These are phyloP conservation scores for Berkeleyomyces basicola DNA, from an alignment of 2,329 filamentous ascomycete species.

Conservation along the genomic window DNA sequence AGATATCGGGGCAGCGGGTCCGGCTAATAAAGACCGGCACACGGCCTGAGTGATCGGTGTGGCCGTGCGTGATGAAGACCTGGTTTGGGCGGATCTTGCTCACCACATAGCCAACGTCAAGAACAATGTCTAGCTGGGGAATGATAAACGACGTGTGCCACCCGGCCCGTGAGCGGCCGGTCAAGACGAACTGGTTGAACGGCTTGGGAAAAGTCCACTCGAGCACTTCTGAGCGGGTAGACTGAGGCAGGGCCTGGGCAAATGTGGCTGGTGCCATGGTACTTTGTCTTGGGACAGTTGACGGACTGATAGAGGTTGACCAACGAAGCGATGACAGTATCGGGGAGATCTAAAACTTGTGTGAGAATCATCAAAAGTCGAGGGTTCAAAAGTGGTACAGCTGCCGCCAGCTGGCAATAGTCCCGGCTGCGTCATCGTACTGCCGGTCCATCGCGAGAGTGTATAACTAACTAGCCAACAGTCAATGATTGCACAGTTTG, in stretches of 20 bases:
- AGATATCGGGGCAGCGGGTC: slow-evolving; percentile 30
- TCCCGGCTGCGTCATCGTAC: too few species aligned
- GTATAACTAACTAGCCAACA: background rate
- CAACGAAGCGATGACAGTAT: background rate
- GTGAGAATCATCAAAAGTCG: too few species aligned
- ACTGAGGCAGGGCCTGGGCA: slow-evolving; percentile 28
- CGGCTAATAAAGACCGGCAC: slow-evolving; percentile 28
- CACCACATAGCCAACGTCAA: slow-evolving; percentile 31
- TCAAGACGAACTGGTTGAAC: slow-evolving; percentile 26
- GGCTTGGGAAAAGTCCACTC: slow-evolving; percentile 31
- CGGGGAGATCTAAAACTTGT: slow-evolving; percentile 8
- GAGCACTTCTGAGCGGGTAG: slow-evolving; percentile 27
- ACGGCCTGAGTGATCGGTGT: slow-evolving; percentile 30
- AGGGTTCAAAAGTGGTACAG: background rate
- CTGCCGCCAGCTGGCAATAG: background rate
- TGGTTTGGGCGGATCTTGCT: slow-evolving; percentile 31
- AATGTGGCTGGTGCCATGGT: slow-evolving; percentile 19
- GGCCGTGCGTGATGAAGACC: slow-evolving; percentile 34
- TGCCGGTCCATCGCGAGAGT: too few species aligned
- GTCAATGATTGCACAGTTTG: background rate
- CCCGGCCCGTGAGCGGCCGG: slow-evolving; percentile 31
- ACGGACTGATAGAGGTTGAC: background rate
- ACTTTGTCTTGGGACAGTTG: background rate
- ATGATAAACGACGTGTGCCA: slow-evolving; percentile 37
- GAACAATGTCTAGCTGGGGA: slow-evolving; percentile 31